These are phyloP conservation scores for Cyberlindnera mrakii DNA, from an alignment of 805 yeast genomes.

Conservation along the genomic window DNA sequence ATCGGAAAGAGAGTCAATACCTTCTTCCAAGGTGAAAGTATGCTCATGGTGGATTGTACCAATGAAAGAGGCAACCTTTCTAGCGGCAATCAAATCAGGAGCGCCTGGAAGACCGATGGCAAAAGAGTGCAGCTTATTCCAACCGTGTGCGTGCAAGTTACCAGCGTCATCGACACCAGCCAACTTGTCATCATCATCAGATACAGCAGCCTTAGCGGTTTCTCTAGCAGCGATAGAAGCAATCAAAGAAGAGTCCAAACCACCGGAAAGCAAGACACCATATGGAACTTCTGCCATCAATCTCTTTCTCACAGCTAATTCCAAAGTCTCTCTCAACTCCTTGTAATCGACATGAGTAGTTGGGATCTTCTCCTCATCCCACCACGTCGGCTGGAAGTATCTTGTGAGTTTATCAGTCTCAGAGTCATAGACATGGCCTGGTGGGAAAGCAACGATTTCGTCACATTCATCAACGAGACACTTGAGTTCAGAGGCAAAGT, in stretches of 20 bases:
- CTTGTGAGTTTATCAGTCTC: slow-evolving; percentile 78
- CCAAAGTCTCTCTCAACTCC: slow-evolving; percentile 72
- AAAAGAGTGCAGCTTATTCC: slow-evolving; percentile 86
- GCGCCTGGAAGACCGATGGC: slow-evolving; percentile 98
- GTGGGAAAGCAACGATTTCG: slow-evolving; percentile 89
- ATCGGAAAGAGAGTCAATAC: slow-evolving; percentile 90
- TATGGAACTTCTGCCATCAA: slow-evolving; percentile 99
- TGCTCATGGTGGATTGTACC: slow-evolving; percentile 98
- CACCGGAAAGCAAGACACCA: slow-evolving; percentile 96
- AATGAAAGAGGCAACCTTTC: slow-evolving; percentile 91
- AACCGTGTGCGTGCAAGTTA: slow-evolving; percentile 68
- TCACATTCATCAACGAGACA: slow-evolving; percentile 95
- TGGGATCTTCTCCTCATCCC: slow-evolving; percentile 78
- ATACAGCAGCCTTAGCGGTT: slow-evolving; percentile 64
- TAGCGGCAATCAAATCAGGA: slow-evolving; percentile 95
- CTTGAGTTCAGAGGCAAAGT: slow-evolving; percentile 92
- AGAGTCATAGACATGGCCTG: slow-evolving; percentile 96
- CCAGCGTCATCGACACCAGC: slow-evolving; percentile 93
- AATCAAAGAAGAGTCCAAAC: slow-evolving; percentile 92
- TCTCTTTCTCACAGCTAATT: slow-evolving; percentile 96
- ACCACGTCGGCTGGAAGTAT: slow-evolving; percentile 92
- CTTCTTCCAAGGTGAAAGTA: slow-evolving; percentile 94
- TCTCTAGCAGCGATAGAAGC: slow-evolving; percentile 98
- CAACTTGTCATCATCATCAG: slow-evolving; percentile 44
- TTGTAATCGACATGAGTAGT: slow-evolving; percentile 67